These are phyloP conservation scores for Scheffersomyces illinoinensis DNA, from an alignment of 1,139 yeast genomes.

Conservation along the genomic window DNA sequence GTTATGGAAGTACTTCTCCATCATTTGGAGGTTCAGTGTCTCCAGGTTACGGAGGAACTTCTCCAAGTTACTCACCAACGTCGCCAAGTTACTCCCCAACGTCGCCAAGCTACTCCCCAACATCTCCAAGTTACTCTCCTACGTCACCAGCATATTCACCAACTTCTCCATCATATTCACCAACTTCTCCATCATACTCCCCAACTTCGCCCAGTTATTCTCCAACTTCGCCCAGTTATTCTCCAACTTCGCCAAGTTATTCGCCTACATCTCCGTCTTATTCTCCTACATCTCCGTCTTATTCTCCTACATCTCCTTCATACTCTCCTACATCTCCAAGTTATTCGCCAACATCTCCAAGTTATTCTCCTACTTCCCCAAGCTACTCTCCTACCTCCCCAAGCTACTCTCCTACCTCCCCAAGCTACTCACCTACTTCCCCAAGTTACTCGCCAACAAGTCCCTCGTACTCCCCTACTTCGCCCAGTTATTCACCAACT, in stretches of 20 bases:
- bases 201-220: slow-evolving; percentile 74
- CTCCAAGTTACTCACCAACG: slow-evolving; percentile 51
- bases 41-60: slow-evolving; percentile 54
- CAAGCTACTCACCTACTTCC: slow-evolving; percentile 59
- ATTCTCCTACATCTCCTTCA: slow-evolving; percentile 63
- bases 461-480: slow-evolving; percentile 57
- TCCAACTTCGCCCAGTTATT: slow-evolving; percentile 70
- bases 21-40: slow-evolving; percentile 69
- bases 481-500: slow-evolving; percentile 71
- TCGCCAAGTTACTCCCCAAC: slow-evolving; percentile 55
- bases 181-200: slow-evolving; percentile 68
- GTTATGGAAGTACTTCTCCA: slow-evolving; percentile 41
- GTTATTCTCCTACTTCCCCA: slow-evolving; percentile 65
- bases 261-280: slow-evolving; percentile 71
- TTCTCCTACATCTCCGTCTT: slow-evolving; percentile 54
- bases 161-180: slow-evolving; percentile 70
- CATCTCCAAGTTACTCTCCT: slow-evolving; percentile 74
- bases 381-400: slow-evolving; percentile 53
- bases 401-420: slow-evolving; percentile 50
- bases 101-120: slow-evolving; percentile 59
- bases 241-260: slow-evolving; percentile 76
- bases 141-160: slow-evolving; percentile 78
- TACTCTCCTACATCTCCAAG: slow-evolving; percentile 65
- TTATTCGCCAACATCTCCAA: slow-evolving; percentile 68
- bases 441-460: slow-evolving; percentile 50